These are phyloP conservation scores for Crithidia expoeki DNA, from an alignment of 208 protist species.

Conservation along the genomic window DNA sequence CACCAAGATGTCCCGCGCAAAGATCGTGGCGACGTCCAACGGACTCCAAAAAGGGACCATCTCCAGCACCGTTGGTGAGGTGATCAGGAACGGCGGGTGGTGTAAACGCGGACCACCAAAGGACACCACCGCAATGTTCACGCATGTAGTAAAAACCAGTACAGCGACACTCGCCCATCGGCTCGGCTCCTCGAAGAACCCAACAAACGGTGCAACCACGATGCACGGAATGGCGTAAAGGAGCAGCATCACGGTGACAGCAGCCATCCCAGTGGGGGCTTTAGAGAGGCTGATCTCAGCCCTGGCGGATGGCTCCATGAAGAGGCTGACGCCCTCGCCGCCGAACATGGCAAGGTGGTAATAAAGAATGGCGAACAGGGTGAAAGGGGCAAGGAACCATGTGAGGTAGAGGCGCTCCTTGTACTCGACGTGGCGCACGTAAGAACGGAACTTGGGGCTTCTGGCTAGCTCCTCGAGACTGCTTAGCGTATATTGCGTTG, in stretches of 20 bases:
- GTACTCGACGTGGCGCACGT: slow-evolving; percentile 68
- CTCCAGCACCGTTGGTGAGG: slow-evolving; percentile 47
- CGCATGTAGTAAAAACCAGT: slow-evolving; percentile 43
- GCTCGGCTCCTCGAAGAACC: slow-evolving; percentile 64
- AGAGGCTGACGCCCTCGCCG: slow-evolving; percentile 30
- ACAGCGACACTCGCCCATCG: slow-evolving; percentile 33
- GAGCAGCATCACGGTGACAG: slow-evolving; percentile 37
- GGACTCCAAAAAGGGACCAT: slow-evolving; percentile 17
- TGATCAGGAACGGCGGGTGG: slow-evolving; percentile 65
- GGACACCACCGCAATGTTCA: slow-evolving; percentile 52
- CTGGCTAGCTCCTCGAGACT: slow-evolving; percentile 54
- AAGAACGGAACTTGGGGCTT: slow-evolving; percentile 58
- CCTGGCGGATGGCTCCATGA: slow-evolving; percentile 15
- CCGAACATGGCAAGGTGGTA: slow-evolving; percentile 58
- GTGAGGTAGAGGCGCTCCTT: slow-evolving; percentile 61
- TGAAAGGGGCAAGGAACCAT: slow-evolving; percentile 74
- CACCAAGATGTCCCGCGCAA: slow-evolving; percentile 27
- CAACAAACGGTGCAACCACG: slow-evolving; percentile 56
- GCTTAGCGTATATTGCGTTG: slow-evolving; percentile 61
- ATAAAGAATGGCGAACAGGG: slow-evolving; percentile 57
- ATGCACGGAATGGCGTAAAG: slow-evolving; percentile 67
- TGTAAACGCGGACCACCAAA: slow-evolving; percentile 55
- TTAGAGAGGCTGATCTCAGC: not conserved
- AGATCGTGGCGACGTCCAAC: slow-evolving; percentile 10
- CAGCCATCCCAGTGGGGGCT: slow-evolving; percentile 16